These are phyloP conservation scores for Maudiozyma barnettii DNA, from an alignment of 805 yeast species.

Conservation along the genomic window DNA sequence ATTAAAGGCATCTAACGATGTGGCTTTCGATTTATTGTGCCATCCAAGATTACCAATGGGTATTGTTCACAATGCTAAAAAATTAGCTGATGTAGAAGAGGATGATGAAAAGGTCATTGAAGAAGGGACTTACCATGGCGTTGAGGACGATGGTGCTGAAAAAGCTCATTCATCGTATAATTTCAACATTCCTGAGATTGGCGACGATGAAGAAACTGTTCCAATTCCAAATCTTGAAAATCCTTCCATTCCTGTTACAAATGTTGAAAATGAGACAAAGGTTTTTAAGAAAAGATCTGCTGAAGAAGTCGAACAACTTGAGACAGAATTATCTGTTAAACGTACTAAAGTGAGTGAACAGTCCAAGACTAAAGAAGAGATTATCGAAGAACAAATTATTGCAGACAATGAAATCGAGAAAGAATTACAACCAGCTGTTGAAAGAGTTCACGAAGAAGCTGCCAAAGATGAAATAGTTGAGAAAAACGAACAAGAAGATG, in stretches of 20 bases:
- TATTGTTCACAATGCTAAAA: slow-evolving; percentile 20
- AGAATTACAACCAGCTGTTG: slow-evolving; percentile 2
- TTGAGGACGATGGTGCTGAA: not conserved
- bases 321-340: not conserved
- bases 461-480: slow-evolving; percentile 5
- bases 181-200: not conserved
- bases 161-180: not conserved
- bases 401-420: slow-evolving; percentile 6
- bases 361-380: not conserved
- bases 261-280: slow-evolving; percentile 5
- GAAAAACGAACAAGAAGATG: slow-evolving; percentile 8
- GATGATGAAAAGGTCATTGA: not conserved
- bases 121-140: not conserved
- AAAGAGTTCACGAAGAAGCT: slow-evolving; percentile 2
- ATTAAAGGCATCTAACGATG: slow-evolving; percentile 38
- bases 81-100: slow-evolving; percentile 4
- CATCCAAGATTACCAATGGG: slow-evolving; percentile 68
- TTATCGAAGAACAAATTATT: slow-evolving; percentile 1
- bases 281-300: slow-evolving; percentile 7
- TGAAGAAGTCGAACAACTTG: slow-evolving; percentile 2
- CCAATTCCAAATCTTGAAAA: too few species aligned
- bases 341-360: not conserved
- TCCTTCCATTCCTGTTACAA: too few species aligned
- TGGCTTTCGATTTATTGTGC: slow-evolving; percentile 47
- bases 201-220: not conserved